Conservation (phyloP, 2,329 filamentous ascomycete genomes). For the Penicillium hesseltinei region DNA sequence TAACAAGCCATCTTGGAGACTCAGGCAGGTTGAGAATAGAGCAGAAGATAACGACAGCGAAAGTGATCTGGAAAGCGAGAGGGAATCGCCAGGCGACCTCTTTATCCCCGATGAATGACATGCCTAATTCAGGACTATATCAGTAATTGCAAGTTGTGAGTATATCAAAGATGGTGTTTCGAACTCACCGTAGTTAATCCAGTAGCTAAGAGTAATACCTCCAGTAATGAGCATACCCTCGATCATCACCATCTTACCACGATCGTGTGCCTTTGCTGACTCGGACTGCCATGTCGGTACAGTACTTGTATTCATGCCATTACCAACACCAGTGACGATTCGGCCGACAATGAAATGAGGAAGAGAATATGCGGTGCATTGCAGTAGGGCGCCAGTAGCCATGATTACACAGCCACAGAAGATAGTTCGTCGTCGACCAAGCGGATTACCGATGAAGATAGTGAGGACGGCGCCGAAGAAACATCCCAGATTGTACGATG, state of each 20-base stretch:
- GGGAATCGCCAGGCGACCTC: slow-evolving; percentile 53
- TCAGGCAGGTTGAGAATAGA: slow-evolving; percentile 52
- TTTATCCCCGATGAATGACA: slow-evolving; percentile 49
- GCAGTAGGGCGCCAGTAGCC: slow-evolving; percentile 30
- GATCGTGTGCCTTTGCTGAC: slow-evolving; percentile 21
- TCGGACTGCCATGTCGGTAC: slow-evolving; percentile 49
- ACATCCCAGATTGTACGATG: slow-evolving; percentile 48
- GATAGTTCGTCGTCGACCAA: slow-evolving; percentile 22
- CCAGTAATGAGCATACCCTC: slow-evolving; percentile 50
- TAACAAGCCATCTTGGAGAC: slow-evolving; percentile 56
- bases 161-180: background rate
- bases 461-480: slow-evolving; percentile 49
- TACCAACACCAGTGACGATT: slow-evolving; percentile 49
- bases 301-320: slow-evolving; percentile 52
- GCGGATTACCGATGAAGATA: slow-evolving; percentile 48
- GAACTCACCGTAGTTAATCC: slow-evolving; percentile 46
- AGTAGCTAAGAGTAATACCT: slow-evolving; percentile 48
- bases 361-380: slow-evolving; percentile 16
- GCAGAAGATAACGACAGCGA: slow-evolving; percentile 50
- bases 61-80: slow-evolving; percentile 55
- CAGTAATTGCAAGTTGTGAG: background rate
- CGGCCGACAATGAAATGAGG: slow-evolving; percentile 50
- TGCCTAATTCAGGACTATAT: slow-evolving; percentile 19
- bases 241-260: slow-evolving; percentile 49
- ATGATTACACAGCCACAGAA: slow-evolving; percentile 38